Percentiles rank a stretch among this genome's conserved stretches.
phyloP scores from a whole-genome alignment of 1,284 basidiomycete species.

The Chondrostereum purpureum region DNA sequence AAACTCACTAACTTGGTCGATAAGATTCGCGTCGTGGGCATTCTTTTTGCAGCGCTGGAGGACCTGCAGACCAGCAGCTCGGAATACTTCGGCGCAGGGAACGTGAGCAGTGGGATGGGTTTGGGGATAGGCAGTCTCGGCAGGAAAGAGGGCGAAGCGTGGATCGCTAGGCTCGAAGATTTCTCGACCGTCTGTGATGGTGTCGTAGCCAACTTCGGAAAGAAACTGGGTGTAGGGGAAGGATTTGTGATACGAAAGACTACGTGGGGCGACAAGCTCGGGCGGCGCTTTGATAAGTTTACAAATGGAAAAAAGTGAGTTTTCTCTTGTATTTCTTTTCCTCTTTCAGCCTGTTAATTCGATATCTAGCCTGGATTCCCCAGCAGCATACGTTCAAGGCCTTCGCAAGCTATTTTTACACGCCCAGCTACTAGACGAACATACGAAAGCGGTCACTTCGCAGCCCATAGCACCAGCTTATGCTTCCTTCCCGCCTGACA shows the following conservation, averaged over 20 bases:
- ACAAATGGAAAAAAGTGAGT: conserved; percentile 86
- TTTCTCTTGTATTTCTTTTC: conserved; percentile 11
- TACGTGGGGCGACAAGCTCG: conserved; percentile 78
- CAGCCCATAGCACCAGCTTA: conserved; percentile 66
- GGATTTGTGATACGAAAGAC: conserved; percentile 79
- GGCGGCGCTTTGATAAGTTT: conserved; percentile 83
- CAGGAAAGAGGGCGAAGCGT: conserved; percentile 64
- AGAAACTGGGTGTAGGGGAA: conserved; percentile 85
- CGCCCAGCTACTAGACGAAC: conserved; percentile 81
- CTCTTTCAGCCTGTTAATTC: conserved; percentile 12
- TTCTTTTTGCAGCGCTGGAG: conserved; percentile 70
- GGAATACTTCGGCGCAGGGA: conserved; percentile 71
- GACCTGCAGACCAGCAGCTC: conserved; percentile 61
- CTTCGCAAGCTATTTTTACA: conserved; percentile 72
- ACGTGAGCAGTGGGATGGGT: conserved; percentile 65
- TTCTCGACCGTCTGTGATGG: conserved; percentile 77
- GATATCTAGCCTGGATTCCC: conserved; percentile 71
- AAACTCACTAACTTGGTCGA: conserved; percentile 77
- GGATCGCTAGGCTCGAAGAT: conserved; percentile 65
- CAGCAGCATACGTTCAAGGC: conserved; percentile 77
- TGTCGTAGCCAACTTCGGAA: conserved; percentile 77
- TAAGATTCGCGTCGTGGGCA: conserved; percentile 80
- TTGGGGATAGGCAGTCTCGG: conserved; percentile 66
- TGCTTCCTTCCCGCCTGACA: conserved; percentile 56
- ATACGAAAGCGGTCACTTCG: conserved; percentile 68